Evolutionary conservation across 2,329 filamentous ascomycete genomes (phyloP).

Genomic region (Plectosphaerella plurivora): DNA sequence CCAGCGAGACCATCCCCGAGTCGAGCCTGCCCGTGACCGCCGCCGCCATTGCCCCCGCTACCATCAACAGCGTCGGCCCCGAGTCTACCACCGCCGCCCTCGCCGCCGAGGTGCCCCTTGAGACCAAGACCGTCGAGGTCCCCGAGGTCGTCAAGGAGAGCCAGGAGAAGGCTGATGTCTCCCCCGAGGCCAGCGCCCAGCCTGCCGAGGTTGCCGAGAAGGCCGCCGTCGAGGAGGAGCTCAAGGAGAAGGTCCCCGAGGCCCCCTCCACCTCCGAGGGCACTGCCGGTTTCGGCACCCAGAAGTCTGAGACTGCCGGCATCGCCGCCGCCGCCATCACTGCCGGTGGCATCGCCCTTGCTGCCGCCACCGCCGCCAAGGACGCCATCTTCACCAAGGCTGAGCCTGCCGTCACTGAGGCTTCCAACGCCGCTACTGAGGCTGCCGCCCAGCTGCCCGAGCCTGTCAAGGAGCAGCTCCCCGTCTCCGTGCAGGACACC

Average conservation of each 20-base stretch:
- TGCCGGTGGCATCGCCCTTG: constrained; percentile 31
- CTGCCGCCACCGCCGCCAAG: constrained; percentile 24
- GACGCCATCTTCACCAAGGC: constrained; percentile 16
- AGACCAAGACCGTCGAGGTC: constrained; percentile 45
- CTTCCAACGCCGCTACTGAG: constrained; percentile 28
- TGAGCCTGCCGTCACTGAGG: constrained; percentile 21
- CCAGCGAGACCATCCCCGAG: constrained; percentile 68
- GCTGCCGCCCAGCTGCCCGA: constrained; percentile 46
- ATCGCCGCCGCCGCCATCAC: constrained; percentile 26
- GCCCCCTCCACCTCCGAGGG: constrained; percentile 55
- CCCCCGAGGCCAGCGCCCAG: constrained; percentile 65
- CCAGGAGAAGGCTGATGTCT: constrained; percentile 59
- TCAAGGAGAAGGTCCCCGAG: constrained; percentile 62
- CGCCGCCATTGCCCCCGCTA: constrained; percentile 30
- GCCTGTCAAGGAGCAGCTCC: constrained; percentile 45
- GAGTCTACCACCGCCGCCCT: constrained; percentile 64
- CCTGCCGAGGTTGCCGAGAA: constrained; percentile 66
- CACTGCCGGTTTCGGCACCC: constrained; percentile 44
- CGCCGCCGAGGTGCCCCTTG: constrained; percentile 64
- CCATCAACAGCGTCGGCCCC: constrained; percentile 49
- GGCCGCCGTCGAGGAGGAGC: constrained; percentile 65
- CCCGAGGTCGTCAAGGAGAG: constrained; percentile 67
- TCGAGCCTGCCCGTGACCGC: constrained; percentile 67
- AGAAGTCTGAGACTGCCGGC: constrained; percentile 45
- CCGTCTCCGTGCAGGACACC: constrained; percentile 43